Base-by-base conservation (phyloP, 805 yeast genomes). In the Candida anglica region DNA sequence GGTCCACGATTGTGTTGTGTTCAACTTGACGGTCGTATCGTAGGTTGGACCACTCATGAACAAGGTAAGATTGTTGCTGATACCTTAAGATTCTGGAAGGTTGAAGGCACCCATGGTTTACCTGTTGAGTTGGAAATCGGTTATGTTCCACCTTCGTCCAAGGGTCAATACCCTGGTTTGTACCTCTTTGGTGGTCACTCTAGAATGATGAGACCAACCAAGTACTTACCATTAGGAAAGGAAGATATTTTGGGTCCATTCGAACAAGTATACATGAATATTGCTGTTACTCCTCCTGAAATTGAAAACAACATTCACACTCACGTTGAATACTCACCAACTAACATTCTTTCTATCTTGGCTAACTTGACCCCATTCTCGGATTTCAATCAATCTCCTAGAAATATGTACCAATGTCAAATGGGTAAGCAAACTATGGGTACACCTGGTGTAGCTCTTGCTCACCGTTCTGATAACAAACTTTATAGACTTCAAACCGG, bases 391-490 rank as follows among this genome's bases (percentile, higher is more conserved):
- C 98, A 93, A 71, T 89, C 97, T 18, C 98, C 98, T 53, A 85
- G 98, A 79, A 93, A 93, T 61, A 93, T 93, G 98, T 93, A 93
- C 62, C 98, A 93, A 70, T 93, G 98, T 68, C 98, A 93, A 74
- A 93, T 93, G 98, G 98, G 97, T 78, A 93, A 93, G 69, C 98
- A 93, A 71, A 91, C 98, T 15, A 93, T 93, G 98, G 98, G 98
- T 64, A 93, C 98, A 4, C 98, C 98, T 6, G 98, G 98, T 66
- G 96, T 93, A 43, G 98, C 95, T 0, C 69, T 91, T 35, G 76
- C 70, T 28, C 95, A 88, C 60, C 77, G 98, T 62, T 84, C 96
- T 1, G 98, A 93, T 61, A 93, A 93, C 69, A 93, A 91, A 60
- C 67, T 93, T 40, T 93, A 93, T 65, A 80, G 91, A 50, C 69